Evolutionary conservation across 805 yeast species (phyloP).

Genomic region (Komagataella pseudopastoris): DNA sequence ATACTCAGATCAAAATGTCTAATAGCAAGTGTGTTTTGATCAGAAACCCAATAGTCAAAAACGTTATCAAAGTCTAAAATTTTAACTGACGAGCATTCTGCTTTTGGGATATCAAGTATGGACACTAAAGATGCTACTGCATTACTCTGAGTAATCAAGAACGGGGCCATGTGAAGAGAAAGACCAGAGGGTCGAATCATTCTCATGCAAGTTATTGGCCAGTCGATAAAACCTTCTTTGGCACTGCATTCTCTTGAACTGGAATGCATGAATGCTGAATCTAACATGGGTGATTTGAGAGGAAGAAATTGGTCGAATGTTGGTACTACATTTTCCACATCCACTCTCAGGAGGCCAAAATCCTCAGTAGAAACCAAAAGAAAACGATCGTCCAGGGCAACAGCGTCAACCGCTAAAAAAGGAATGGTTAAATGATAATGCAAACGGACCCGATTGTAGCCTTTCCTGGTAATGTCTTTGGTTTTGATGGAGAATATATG

Average conservation of each 20-base stretch:
- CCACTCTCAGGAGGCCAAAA: background rate
- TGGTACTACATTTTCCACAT: background rate
- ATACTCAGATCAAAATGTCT: background rate
- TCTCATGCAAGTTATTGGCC: background rate
- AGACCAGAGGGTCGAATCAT: background rate
- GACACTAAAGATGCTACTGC: background rate
- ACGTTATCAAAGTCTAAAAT: background rate
- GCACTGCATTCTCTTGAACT: background rate
- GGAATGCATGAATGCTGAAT: background rate
- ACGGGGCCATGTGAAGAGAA: background rate
- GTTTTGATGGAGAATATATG: background rate
- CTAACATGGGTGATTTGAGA: background rate
- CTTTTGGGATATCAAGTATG: background rate
- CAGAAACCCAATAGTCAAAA: background rate
- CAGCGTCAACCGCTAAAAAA: background rate
- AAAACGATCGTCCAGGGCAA: background rate
- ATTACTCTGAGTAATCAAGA: background rate
- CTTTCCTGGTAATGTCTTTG: background rate
- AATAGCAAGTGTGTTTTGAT: background rate
- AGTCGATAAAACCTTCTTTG: background rate
- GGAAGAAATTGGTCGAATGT: background rate
- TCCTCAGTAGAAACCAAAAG: background rate
- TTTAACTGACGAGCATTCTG: background rate
- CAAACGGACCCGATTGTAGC: background rate
- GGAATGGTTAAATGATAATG: background rate